Evolutionary conservation across 805 yeast genomes (phyloP).

Genomic region (Metschnikowia cerradonensis): DNA sequence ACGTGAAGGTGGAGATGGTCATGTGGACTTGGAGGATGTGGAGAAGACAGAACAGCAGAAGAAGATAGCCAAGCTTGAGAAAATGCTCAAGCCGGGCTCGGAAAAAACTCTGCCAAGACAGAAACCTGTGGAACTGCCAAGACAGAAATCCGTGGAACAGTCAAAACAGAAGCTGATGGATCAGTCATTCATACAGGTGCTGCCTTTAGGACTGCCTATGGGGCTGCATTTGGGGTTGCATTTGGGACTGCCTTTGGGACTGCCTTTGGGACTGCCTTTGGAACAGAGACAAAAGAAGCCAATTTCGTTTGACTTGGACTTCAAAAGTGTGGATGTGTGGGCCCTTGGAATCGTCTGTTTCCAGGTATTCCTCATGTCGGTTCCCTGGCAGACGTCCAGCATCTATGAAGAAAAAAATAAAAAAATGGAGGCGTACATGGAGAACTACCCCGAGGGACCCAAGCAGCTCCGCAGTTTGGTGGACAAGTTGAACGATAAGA

Average conservation of each 20-base stretch:
- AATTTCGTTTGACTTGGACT: conserved; percentile 13
- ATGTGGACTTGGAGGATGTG: background rate
- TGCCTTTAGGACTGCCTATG: too few relatives aligned
- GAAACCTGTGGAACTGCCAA: background rate
- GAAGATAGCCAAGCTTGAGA: conserved; percentile 4
- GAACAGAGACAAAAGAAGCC: too few relatives aligned
- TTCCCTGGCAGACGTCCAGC: conserved; percentile 47
- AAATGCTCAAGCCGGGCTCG: background rate
- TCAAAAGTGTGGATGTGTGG: conserved; percentile 48
- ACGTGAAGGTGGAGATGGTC: background rate
- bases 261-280: too few relatives aligned
- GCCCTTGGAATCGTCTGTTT: conserved; percentile 48
- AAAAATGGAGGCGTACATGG: conserved; percentile 20
- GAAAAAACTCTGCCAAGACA: background rate
- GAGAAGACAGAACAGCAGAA: conserved; percentile 7
- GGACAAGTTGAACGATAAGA: conserved; percentile 24
- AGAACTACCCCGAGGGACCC: conserved; percentile 26
- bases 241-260: too few relatives aligned
- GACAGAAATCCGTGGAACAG: too few relatives aligned
- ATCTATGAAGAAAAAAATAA: conserved; percentile 19
- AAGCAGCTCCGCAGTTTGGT: conserved; percentile 20
- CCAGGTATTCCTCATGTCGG: conserved; percentile 39
- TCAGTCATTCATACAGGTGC: too few relatives aligned
- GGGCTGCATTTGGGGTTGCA: too few relatives aligned
- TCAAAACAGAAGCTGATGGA: too few relatives aligned